Conservation (phyloP, 495 filamentous ascomycete species). For the Aspergillus steynii region DNA sequence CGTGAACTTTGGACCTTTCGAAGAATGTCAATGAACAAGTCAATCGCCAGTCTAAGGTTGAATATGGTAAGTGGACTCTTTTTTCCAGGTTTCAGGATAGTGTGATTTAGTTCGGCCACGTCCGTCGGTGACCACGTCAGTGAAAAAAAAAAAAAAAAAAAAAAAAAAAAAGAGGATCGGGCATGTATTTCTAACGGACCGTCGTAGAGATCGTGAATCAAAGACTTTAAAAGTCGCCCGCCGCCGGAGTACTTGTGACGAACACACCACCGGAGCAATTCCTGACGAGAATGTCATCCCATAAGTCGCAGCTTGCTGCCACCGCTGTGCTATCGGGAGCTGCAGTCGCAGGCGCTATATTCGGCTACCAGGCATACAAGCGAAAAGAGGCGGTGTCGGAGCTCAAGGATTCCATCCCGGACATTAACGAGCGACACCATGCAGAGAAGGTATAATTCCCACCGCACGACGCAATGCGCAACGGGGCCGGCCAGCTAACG, state of each 20-base stretch:
- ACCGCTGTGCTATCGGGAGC: conserved; percentile 76
- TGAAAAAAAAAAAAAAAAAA: background rate
- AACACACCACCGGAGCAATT: conserved; percentile 10
- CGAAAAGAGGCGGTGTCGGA: conserved; percentile 61
- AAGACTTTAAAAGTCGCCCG: background rate
- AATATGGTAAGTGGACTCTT: conserved; percentile 5
- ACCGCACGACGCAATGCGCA: background rate
- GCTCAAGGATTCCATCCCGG: conserved; percentile 73
- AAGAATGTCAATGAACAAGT: background rate
- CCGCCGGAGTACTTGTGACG: background rate
- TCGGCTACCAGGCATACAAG: conserved; percentile 68
- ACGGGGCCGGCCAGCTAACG: background rate
- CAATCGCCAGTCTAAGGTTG: background rate
- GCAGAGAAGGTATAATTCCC: conserved; percentile 35
- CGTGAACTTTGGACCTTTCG: too few species aligned
- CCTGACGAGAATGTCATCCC: conserved; percentile 27
- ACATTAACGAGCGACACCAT: conserved; percentile 44
- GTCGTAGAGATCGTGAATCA: background rate
- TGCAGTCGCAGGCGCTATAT: conserved; percentile 68
- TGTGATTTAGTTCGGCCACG: background rate
- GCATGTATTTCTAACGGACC: background rate
- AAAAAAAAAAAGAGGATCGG: background rate
- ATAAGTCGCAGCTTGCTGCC: conserved; percentile 67
- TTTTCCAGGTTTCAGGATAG: background rate
- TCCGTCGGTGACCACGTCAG: background rate